Percentiles rank a stretch among this genome's conserved stretches.
Evolutionary conservation across 345 rosid genomes (phyloP).

Genomic region (Eutrema japonicum): DNA sequence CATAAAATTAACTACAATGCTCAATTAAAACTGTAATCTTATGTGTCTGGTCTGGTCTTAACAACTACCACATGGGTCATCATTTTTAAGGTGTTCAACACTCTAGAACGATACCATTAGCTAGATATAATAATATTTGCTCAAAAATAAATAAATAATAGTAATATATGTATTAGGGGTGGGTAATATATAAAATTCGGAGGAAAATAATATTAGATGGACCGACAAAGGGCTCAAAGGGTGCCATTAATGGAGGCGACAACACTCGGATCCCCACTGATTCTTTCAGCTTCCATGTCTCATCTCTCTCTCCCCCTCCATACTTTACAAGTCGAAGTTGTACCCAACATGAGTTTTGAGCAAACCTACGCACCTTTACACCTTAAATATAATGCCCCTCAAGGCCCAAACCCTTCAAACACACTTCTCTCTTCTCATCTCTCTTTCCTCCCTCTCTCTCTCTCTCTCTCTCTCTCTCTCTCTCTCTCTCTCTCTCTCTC

Average conservation of each 20-base stretch:
- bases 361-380: constrained; percentile 51
- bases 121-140: constrained; percentile 15
- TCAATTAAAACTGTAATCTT: constrained; percentile 22
- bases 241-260: constrained; percentile 90
- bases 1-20: constrained; percentile 1
- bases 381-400: constrained; percentile 50
- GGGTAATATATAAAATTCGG: constrained; percentile 29
- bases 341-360: constrained; percentile 45
- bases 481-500: constrained; percentile 18
- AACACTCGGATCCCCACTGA: constrained; percentile 73
- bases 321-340: constrained; percentile 45
- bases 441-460: constrained; percentile 22
- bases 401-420: constrained; percentile 29
- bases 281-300: constrained; percentile 60
- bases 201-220: constrained; percentile 41
- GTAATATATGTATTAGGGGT: not conserved
- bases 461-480: constrained; percentile 3
- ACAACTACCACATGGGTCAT: constrained; percentile 44
- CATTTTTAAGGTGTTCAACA: constrained; percentile 36
- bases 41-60: constrained; percentile 21
- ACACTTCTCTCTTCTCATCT: constrained; percentile 27
- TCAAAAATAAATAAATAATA: too few relatives aligned
- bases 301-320: constrained; percentile 44
- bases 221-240: constrained; percentile 79
- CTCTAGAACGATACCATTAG: constrained; percentile 28